Evolutionary conservation across 768 basidiomycete genomes (phyloP), one percentile per base, ranked within the genome.

Genomic region (Serendipita sp.): DNA sequence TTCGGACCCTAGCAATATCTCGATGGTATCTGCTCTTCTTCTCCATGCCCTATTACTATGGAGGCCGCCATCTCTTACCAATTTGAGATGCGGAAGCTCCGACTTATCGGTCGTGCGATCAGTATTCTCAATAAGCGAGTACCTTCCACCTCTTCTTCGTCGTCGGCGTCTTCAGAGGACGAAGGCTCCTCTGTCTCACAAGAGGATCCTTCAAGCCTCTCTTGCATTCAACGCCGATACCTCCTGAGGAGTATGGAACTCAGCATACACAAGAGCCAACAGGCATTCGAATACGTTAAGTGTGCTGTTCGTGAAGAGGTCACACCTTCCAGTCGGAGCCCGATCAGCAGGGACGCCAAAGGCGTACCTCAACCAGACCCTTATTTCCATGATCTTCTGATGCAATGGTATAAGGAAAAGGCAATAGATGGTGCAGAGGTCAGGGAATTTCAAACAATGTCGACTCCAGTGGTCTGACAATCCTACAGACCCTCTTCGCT

Each of bases 21-120:
- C 23, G 23, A 35, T n/a, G 8, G 23, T 28, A 60, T 60, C 35
- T 30, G 56, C 56, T 41, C 38, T 41, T 60, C 56, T 8, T 60
- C 56, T n/a, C 56, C 56, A 32, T 60, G 56, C 56, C 23, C 56
- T 28, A 35, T 60, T 8, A 60, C 56, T 4, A 23, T 60, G 28
- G 56, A 60, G 56, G 56, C 56, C 11, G 56, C 56, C 18, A 35
- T 60, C 56, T 32, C 23, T 32, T 60, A 23, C 56, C 56, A 60
- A 30, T 11, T 60, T 4, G 56, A 60, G 35, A 60, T 28, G 56
- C 56, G 35, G 10, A 60, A 60, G n/a, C 3, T 32, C 4, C 23
- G 16, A 4, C 18, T 30, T 4, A 36, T 60, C 10, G 56, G 16
- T 28, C 56, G 35, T 8, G 3, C 28, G 5, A 11, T 60, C 28